Percentiles rank a stretch among this genome's conserved stretches.
Conservation (phyloP, 805 yeast genomes). For the Yarrowia yakushimensis region DNA sequence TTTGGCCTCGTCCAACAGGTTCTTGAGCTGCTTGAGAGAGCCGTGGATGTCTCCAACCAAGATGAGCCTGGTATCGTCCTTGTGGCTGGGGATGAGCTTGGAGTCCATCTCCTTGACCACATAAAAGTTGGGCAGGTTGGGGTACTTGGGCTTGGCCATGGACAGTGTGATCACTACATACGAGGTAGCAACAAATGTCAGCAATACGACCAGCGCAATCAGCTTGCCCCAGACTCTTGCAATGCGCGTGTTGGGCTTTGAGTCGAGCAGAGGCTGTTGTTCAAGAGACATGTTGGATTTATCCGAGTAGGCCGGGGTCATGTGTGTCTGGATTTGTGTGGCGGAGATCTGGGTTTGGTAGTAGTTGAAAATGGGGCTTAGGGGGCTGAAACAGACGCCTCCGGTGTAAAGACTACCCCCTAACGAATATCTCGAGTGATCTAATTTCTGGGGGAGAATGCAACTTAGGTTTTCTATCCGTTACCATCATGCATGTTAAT, state of each 20-base stretch:
- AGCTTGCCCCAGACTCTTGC: background rate
- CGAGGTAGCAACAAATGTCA: background rate
- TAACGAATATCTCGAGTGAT: conserved; percentile 1
- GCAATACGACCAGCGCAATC: background rate
- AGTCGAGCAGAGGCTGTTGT: conserved; percentile 22
- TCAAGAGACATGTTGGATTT: conserved; percentile 12
- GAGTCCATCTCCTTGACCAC: conserved; percentile 14
- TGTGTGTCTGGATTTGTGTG: background rate
- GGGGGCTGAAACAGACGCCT: background rate
- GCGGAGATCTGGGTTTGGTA: background rate
- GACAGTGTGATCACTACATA: background rate
- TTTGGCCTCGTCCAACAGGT: conserved; percentile 51
- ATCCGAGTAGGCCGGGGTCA: conserved; percentile 7
- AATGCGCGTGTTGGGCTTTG: background rate
- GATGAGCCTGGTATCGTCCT: conserved; percentile 47
- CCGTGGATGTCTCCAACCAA: conserved; percentile 91
- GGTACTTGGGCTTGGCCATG: conserved; percentile 7
- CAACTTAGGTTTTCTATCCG: conserved; percentile 9
- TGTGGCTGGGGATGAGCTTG: conserved; percentile 24
- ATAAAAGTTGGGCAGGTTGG: conserved; percentile 12
- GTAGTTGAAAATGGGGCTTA: background rate
- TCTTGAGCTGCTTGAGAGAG: conserved; percentile 51
- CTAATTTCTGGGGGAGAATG: background rate
- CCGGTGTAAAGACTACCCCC: background rate
- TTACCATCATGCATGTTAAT: conserved; percentile 6